A percentile compares a stretch with the other conserved stretches of the same genome.
phyloP scores from a whole-genome alignment of 2,329 filamentous ascomycete species.

The Dactylonectria macrodidyma region DNA sequence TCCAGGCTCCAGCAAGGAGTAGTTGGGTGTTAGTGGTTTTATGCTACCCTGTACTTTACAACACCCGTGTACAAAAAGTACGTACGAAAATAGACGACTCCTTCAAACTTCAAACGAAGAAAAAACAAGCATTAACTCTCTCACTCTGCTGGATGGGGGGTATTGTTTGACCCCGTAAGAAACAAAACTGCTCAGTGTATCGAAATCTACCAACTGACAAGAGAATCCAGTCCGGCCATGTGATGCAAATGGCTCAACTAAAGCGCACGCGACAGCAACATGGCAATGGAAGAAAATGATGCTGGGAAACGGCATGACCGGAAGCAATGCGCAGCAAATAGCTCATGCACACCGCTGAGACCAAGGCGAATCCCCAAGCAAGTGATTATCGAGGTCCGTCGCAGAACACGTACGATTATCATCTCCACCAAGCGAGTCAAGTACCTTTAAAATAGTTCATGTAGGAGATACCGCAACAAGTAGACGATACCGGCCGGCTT shows the following conservation, averaged over 20 bases:
- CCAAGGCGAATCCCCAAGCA: conserved; percentile 21
- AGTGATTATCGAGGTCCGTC: conserved; percentile 4
- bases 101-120: background rate
- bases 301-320: conserved; percentile 15
- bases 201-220: background rate
- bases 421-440: conserved; percentile 38
- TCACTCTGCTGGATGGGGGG: background rate
- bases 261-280: conserved; percentile 4
- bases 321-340: conserved; percentile 33
- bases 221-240: conserved; percentile 6
- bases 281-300: conserved; percentile 11
- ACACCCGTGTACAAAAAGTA: conserved; percentile 29
- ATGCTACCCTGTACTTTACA: conserved; percentile 40
- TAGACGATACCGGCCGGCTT: conserved; percentile 31
- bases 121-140: background rate
- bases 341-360: conserved; percentile 33
- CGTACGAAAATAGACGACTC: conserved; percentile 24
- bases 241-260: conserved; percentile 17
- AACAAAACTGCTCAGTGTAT: background rate
- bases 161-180: background rate
- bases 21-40: conserved; percentile 1
- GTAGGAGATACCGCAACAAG: conserved; percentile 26
- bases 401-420: conserved; percentile 28
- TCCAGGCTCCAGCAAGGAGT: background rate
- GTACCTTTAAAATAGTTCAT: conserved; percentile 14